Percentiles rank a stretch among this genome's conserved stretches.
phyloP scores from a whole-genome alignment of 1,139 yeast species.

The Candida anutae region DNA sequence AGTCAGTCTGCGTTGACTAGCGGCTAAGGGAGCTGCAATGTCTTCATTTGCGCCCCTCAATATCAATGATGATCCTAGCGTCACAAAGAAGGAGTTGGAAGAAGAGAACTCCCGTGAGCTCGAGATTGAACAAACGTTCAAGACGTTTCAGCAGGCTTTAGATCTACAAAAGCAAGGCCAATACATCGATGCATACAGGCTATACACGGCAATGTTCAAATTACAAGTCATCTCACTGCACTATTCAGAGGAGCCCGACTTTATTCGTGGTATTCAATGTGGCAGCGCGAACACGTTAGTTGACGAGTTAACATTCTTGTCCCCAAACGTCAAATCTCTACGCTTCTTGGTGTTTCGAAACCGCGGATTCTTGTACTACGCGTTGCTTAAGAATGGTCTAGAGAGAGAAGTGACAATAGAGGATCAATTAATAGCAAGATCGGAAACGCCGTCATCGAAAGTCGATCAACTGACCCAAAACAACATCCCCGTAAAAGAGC shows the following conservation, averaged over 20 bases:
- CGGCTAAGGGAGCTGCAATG: too few relatives aligned
- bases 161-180: constrained; percentile 45
- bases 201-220: constrained; percentile 57
- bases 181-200: constrained; percentile 41
- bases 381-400: constrained; percentile 22
- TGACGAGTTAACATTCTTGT: constrained; percentile 40
- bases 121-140: constrained; percentile 81
- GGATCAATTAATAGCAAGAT: neutral
- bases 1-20: too few relatives aligned
- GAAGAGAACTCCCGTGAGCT: constrained; percentile 88
- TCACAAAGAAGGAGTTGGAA: constrained; percentile 45
- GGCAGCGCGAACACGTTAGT: constrained; percentile 22
- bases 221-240: constrained; percentile 59
- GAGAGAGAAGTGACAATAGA: neutral
- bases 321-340: constrained; percentile 67
- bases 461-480: neutral
- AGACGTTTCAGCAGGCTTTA: constrained; percentile 66
- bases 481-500: neutral
- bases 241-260: constrained; percentile 34
- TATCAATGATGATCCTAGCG: constrained; percentile 58
- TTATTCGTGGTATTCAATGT: constrained; percentile 33
- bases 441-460: neutral
- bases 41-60: constrained; percentile 80
- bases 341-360: constrained; percentile 77
- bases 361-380: constrained; percentile 64